These are phyloP conservation scores for Albugo laibachii DNA, from an alignment of 352 stramenopile species.

Conservation along the genomic window DNA sequence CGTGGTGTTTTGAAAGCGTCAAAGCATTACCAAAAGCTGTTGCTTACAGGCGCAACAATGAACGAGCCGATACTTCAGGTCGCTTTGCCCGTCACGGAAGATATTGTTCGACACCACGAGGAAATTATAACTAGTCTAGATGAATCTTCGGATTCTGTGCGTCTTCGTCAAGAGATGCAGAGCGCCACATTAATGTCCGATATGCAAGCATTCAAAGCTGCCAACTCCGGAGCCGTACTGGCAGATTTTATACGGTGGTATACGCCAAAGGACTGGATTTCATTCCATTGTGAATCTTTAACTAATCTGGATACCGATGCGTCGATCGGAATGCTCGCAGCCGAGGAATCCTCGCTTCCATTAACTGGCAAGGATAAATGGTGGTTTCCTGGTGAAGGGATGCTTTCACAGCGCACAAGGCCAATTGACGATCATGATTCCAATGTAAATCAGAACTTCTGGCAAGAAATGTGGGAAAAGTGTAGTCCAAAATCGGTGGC, in stretches of 20 bases:
- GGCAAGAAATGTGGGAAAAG: slow-evolving; percentile 59
- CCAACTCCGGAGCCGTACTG: slow-evolving; percentile 38
- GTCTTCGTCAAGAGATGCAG: slow-evolving; percentile 54
- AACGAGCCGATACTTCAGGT: slow-evolving; percentile 49
- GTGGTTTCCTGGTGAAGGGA: not conserved
- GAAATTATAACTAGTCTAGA: slow-evolving; percentile 48
- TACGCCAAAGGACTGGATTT: slow-evolving; percentile 63
- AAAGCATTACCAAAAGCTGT: not conserved
- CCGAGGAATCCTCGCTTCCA: slow-evolving; percentile 34
- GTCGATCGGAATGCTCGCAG: slow-evolving; percentile 38
- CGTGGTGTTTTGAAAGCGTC: not conserved
- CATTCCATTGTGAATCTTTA: slow-evolving; percentile 13
- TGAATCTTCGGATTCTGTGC: slow-evolving; percentile 34
- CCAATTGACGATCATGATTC: not conserved
- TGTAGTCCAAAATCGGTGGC: slow-evolving; percentile 21
- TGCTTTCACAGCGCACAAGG: not conserved
- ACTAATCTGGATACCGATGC: slow-evolving; percentile 10
- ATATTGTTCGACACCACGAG: slow-evolving; percentile 55
- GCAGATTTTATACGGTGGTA: slow-evolving; percentile 74
- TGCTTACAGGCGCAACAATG: slow-evolving; percentile 10
- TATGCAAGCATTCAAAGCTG: slow-evolving; percentile 76
- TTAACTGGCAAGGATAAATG: slow-evolving; percentile 2
- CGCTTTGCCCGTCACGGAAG: slow-evolving; percentile 51
- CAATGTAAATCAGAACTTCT: slow-evolving; percentile 20
- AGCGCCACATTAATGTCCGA: slow-evolving; percentile 50